Evolutionary conservation across 1,284 basidiomycete genomes (phyloP).

Genomic region (Melampsora americana): DNA sequence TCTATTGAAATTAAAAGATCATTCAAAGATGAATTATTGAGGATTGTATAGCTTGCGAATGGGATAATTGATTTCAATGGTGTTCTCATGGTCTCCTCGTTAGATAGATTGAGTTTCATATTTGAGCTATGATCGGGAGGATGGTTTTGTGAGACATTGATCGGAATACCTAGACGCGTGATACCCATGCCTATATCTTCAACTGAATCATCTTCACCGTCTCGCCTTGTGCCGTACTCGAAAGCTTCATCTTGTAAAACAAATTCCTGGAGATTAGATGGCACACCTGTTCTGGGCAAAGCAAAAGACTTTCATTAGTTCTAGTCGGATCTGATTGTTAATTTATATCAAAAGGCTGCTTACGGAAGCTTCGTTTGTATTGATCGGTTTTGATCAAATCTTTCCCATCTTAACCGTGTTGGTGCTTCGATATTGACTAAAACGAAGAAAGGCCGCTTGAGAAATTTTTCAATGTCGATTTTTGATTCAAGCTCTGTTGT

Average conservation of each 20-base stretch:
- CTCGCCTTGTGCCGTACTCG: slow-evolving; percentile 58
- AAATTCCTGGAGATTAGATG: neutral
- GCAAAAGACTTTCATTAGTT: neutral
- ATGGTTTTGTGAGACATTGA: neutral
- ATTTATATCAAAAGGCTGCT: neutral
- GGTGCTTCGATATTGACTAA: slow-evolving; percentile 64
- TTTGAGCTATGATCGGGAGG: neutral
- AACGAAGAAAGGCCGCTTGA: slow-evolving; percentile 77
- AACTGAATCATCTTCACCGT: slow-evolving; percentile 14
- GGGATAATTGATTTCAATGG: slow-evolving; percentile 42
- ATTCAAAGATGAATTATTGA: slow-evolving; percentile 64
- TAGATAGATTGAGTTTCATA: neutral
- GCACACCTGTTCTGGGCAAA: neutral
- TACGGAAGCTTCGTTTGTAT: neutral
- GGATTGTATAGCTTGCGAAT: slow-evolving; percentile 64
- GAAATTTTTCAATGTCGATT: slow-evolving; percentile 66
- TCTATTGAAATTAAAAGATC: slow-evolving; percentile 64
- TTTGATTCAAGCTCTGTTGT: slow-evolving; percentile 68
- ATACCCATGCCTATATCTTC: neutral
- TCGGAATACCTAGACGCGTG: neutral
- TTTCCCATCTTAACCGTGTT: slow-evolving; percentile 11
- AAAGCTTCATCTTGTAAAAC: slow-evolving; percentile 60
- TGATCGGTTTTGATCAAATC: slow-evolving; percentile 1
- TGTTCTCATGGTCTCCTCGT: neutral
- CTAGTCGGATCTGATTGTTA: neutral